Evolutionary conservation across 2,329 filamentous ascomycete genomes (phyloP).

Genomic region (Thermothelomyces thermophilus): DNA sequence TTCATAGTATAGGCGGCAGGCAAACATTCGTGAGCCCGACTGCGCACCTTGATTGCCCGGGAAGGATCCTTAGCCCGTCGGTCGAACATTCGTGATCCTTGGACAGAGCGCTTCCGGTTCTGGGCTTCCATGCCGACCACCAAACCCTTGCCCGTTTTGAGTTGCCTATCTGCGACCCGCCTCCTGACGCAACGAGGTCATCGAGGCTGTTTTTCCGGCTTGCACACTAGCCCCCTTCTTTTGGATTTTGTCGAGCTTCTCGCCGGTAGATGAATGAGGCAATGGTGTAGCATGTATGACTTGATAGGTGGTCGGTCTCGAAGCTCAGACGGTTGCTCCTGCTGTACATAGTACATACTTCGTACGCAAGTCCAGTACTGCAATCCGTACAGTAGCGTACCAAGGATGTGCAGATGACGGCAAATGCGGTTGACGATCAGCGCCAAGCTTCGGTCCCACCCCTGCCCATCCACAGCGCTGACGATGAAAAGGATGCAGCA

Average conservation of each 20-base stretch:
- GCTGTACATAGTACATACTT: neutral
- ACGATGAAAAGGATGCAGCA: neutral
- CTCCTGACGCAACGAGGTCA: slow-evolving; percentile 2
- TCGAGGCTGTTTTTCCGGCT: no score
- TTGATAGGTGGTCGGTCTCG: neutral
- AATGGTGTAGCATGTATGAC: no score
- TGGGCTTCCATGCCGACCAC: slow-evolving; percentile 1
- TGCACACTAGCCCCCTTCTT: no score
- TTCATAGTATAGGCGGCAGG: no score
- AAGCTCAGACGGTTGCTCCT: neutral
- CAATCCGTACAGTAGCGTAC: no score
- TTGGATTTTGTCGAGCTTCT: neutral
- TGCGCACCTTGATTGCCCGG: slow-evolving; percentile 1
- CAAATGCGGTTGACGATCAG: neutral
- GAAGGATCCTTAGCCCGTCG: slow-evolving; percentile 1
- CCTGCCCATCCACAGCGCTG: neutral
- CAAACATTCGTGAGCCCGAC: neutral
- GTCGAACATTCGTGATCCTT: neutral
- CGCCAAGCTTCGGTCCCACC: neutral
- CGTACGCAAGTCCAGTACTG: no score
- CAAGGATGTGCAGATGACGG: no score
- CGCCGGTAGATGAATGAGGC: neutral
- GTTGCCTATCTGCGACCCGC: slow-evolving; percentile 21
- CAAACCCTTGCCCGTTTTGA: slow-evolving; percentile 22
- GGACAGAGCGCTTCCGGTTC: neutral